Percentiles rank a stretch among this genome's conserved stretches.
phyloP scores from a whole-genome alignment of 2,329 filamentous ascomycete genomes.

The Aspergillus neotritici region DNA sequence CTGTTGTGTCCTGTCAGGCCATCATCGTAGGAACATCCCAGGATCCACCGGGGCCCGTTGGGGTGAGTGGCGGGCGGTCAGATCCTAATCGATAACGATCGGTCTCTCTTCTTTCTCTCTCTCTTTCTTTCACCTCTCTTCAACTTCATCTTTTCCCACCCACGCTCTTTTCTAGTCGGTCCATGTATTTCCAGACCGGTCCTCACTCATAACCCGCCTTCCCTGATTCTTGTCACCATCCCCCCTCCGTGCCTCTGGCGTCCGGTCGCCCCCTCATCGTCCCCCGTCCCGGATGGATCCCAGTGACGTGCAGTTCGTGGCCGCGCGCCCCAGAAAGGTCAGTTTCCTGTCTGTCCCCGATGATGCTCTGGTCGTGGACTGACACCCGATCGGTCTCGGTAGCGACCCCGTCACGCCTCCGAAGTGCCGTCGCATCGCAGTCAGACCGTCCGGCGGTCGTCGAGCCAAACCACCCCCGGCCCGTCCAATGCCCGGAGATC shows the following conservation, averaged over 20 bases:
- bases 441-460: slow-evolving; percentile 9
- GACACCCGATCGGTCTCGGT: slow-evolving; percentile 11
- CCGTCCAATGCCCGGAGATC: neutral
- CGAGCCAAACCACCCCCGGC: neutral
- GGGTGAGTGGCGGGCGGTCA: too few species aligned
- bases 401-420: slow-evolving; percentile 29
- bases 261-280: too few species aligned
- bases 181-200: too few species aligned
- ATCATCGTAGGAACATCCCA: too few species aligned
- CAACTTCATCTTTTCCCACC: neutral
- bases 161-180: too few species aligned
- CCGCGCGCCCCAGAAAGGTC: slow-evolving; percentile 37
- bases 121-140: neutral
- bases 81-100: too few species aligned
- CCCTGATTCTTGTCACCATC: too few species aligned
- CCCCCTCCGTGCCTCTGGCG: too few species aligned
- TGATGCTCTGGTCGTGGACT: slow-evolving; percentile 9
- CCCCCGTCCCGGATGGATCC: slow-evolving; percentile 4
- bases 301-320: slow-evolving; percentile 28
- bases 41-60: slow-evolving; percentile 2
- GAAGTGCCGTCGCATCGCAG: slow-evolving; percentile 21
- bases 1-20: slow-evolving; percentile 12
- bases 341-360: slow-evolving; percentile 9
- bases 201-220: too few species aligned
- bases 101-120: neutral